Conservation (phyloP, 2,329 filamentous ascomycete genomes). For the Huntiella omanensis region DNA sequence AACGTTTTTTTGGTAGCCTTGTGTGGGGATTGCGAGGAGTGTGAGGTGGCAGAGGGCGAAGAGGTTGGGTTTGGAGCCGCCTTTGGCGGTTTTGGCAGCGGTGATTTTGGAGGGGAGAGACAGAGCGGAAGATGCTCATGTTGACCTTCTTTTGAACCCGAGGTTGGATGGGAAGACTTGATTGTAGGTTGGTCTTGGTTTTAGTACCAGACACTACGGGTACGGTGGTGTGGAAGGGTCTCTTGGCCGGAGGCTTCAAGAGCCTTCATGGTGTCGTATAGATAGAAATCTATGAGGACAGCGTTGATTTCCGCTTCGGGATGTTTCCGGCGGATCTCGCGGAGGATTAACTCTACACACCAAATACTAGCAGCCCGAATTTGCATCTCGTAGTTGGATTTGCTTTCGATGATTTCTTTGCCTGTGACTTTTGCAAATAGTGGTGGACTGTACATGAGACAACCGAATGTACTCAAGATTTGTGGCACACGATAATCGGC, state of each 20-base stretch:
- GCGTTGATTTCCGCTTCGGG: conserved; percentile 62
- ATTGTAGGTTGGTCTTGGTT: conserved; percentile 7
- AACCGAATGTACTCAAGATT: conserved; percentile 67
- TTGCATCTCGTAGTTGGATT: conserved; percentile 67
- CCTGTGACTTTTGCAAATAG: conserved; percentile 52
- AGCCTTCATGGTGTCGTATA: conserved; percentile 89
- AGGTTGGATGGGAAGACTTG: conserved; percentile 16
- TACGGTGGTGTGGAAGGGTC: conserved; percentile 66
- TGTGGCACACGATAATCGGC: conserved; percentile 95
- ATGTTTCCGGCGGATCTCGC: conserved; percentile 58
- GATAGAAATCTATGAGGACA: conserved; percentile 88
- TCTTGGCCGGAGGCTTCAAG: conserved; percentile 45
- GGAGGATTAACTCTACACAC: conserved; percentile 75
- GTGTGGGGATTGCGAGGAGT: conserved; percentile 62
- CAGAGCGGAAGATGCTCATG: conserved; percentile 48
- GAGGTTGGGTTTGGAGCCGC: conserved; percentile 63
- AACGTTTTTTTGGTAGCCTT: conserved; percentile 39
- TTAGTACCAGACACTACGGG: conserved; percentile 88
- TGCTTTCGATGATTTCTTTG: conserved; percentile 47
- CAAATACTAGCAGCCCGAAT: conserved; percentile 84
- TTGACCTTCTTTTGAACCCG: conserved; percentile 47
- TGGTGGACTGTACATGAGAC: conserved; percentile 66
- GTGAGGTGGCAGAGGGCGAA: conserved; percentile 82
- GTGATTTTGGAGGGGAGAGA: conserved; percentile 51
- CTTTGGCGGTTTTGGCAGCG: conserved; percentile 77